phyloP scores from a whole-genome alignment of 768 basidiomycete species.

The Suillus variegatus region DNA sequence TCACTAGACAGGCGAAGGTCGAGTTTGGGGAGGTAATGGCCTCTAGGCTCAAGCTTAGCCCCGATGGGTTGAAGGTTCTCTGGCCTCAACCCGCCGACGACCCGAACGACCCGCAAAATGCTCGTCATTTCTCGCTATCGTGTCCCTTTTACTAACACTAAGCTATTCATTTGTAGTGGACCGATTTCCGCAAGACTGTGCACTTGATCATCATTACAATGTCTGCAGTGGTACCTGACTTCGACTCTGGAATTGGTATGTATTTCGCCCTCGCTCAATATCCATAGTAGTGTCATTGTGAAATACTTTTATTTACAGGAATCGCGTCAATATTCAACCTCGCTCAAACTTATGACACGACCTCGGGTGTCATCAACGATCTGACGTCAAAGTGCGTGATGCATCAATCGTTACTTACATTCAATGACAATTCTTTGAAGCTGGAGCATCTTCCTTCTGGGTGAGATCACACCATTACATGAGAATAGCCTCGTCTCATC shows the following conservation, averaged over 20 bases:
- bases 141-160: background rate
- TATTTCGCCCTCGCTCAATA: background rate
- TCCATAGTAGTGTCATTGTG: background rate
- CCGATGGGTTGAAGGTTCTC: constrained; percentile 47
- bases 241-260: constrained; percentile 52
- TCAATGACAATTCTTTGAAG: constrained; percentile 16
- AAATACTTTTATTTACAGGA: constrained; percentile 27
- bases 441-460: constrained; percentile 53
- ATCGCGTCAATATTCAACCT: constrained; percentile 54
- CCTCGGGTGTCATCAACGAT: constrained; percentile 49
- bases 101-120: constrained; percentile 56
- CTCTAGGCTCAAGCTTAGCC: constrained; percentile 44
- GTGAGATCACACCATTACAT: constrained; percentile 21
- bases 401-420: background rate
- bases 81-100: constrained; percentile 57
- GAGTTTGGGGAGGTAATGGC: constrained; percentile 53
- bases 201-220: constrained; percentile 51
- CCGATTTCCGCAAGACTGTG: constrained; percentile 42
- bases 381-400: constrained; percentile 43
- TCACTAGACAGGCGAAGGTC: constrained; percentile 43
- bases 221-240: constrained; percentile 56
- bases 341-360: constrained; percentile 45
- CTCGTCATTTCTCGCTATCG: constrained; percentile 20
- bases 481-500: background rate
- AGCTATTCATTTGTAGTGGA: constrained; percentile 39